Conservation (phyloP, 1,284 basidiomycete species). For the Apiotrichum gamsii region DNA sequence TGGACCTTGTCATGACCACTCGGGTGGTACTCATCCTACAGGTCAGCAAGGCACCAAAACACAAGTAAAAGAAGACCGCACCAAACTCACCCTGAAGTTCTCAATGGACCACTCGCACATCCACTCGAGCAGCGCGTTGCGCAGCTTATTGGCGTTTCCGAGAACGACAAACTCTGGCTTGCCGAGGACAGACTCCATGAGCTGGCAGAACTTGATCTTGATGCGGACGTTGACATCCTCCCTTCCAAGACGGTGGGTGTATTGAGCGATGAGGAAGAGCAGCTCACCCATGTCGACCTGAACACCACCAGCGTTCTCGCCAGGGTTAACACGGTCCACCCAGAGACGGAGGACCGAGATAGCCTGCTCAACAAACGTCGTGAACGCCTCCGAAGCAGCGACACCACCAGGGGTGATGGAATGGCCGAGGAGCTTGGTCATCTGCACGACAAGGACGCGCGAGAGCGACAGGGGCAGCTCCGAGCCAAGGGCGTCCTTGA, state of each 20-base stretch:
- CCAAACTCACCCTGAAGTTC: constrained; percentile 11
- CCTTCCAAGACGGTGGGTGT: constrained; percentile 61
- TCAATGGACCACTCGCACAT: constrained; percentile 63
- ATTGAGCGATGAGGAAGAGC: constrained; percentile 58
- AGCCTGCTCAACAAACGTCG: constrained; percentile 65
- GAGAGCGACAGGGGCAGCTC: constrained; percentile 69
- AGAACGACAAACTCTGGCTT: constrained; percentile 58
- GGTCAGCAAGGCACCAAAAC: background rate
- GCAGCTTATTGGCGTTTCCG: constrained; percentile 59
- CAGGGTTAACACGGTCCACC: constrained; percentile 63
- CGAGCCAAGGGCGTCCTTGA: constrained; percentile 69
- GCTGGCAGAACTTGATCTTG: constrained; percentile 67
- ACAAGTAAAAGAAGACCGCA: constrained; percentile 16
- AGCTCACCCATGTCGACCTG: constrained; percentile 65
- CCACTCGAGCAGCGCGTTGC: constrained; percentile 67
- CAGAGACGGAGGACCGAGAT: constrained; percentile 68
- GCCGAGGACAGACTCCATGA: constrained; percentile 63
- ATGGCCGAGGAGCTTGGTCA: constrained; percentile 55
- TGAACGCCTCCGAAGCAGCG: constrained; percentile 55
- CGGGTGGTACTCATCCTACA: constrained; percentile 13
- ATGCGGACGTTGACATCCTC: constrained; percentile 55
- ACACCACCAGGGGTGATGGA: constrained; percentile 44
- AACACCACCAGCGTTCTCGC: constrained; percentile 56
- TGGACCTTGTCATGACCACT: constrained; percentile 20
- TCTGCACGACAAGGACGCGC: constrained; percentile 59